A percentile compares a stretch with the other conserved stretches of the same genome.
phyloP scores from a whole-genome alignment of 2,329 filamentous ascomycete species.

The Nectriaceae sp. region DNA sequence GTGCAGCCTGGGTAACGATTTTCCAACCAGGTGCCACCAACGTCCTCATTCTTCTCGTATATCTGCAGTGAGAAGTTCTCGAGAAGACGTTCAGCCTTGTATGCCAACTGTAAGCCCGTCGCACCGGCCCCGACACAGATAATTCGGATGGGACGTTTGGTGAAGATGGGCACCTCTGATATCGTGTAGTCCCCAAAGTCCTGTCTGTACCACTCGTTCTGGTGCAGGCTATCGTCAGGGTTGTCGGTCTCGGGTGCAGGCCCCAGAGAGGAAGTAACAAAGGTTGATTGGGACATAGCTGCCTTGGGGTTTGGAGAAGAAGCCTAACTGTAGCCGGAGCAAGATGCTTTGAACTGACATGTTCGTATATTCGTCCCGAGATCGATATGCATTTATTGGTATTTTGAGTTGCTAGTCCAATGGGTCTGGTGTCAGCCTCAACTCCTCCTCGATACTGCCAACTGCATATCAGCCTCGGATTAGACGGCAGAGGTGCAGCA shows the following conservation, averaged over 20 bases:
- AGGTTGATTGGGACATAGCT: not conserved
- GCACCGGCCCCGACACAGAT: constrained; percentile 8
- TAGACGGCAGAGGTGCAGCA: not conserved
- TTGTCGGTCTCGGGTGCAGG: not conserved
- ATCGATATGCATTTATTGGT: no score
- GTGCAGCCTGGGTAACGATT: constrained; percentile 58
- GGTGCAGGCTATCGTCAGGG: not conserved
- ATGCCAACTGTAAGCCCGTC: constrained; percentile 4
- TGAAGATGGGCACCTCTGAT: constrained; percentile 5
- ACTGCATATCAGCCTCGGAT: not conserved
- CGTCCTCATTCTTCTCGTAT: constrained; percentile 56
- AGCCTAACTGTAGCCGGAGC: no score
- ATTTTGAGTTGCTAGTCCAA: no score
- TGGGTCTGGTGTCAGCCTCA: no score
- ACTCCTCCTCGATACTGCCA: no score
- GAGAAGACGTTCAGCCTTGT: constrained; percentile 2
- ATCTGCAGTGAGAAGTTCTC: constrained; percentile 42
- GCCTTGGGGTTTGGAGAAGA: no score
- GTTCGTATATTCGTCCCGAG: no score
- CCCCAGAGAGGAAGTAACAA: not conserved
- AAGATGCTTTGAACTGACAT: no score
- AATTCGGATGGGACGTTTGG: constrained; percentile 1
- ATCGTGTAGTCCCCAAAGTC: constrained; percentile 3
- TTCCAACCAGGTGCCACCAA: constrained; percentile 60
- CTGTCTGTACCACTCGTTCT: constrained; percentile 4